Base-by-base conservation (phyloP, 163 green algal species). In the Chlorella variabilis region DNA sequence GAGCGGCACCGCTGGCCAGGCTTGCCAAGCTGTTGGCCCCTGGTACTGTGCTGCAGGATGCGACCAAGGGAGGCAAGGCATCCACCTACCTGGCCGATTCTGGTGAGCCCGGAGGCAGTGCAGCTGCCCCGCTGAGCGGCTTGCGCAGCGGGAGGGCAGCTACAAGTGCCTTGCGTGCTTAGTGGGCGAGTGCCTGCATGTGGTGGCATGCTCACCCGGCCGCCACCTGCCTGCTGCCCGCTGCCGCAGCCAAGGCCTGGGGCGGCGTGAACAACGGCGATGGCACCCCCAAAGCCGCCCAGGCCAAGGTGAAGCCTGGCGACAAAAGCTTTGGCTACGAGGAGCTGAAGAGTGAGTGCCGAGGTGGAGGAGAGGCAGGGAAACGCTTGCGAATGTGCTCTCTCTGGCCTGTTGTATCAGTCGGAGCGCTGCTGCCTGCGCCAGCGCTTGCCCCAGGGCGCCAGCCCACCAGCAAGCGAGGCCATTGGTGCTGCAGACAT, bases 401-500 rank as follows among this genome's bases (percentile, higher is more conserved):
- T n/a, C n/a, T n/a, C n/a, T n/a, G n/a, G n/a, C n/a, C n/a, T n/a
- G n/a, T n/a, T n/a, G n/a, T n/a, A n/a, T n/a, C n/a, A n/a, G n/a
- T n/a, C n/a, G n/a, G n/a, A n/a, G n/a, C n/a, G n/a, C n/a, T n/a
- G n/a, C n/a, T n/a, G n/a, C n/a, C n/a, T n/a, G n/a, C n/a, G n/a
- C n/a, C n/a, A n/a, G n/a, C n/a, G n/a, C n/a, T n/a, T n/a, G n/a
- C n/a, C n/a, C n/a, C n/a, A n/a, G n/a, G n/a, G n/a, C n/a, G n/a
- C n/a, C n/a, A n/a, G n/a, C n/a, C n/a, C n/a, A n/a, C n/a, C n/a
- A n/a, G n/a, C n/a, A n/a, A n/a, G n/a, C n/a, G n/a, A n/a, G n/a
- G n/a, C n/a, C n/a, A n/a, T n/a, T n/a, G n/a, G n/a, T 49, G 49
- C 5, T 67, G 68, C 81, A 91, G 87, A n/a, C 31, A 41, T 91